Evolutionary conservation across 1,284 basidiomycete genomes (phyloP).

Genomic region (Psilocybe mexicana): DNA sequence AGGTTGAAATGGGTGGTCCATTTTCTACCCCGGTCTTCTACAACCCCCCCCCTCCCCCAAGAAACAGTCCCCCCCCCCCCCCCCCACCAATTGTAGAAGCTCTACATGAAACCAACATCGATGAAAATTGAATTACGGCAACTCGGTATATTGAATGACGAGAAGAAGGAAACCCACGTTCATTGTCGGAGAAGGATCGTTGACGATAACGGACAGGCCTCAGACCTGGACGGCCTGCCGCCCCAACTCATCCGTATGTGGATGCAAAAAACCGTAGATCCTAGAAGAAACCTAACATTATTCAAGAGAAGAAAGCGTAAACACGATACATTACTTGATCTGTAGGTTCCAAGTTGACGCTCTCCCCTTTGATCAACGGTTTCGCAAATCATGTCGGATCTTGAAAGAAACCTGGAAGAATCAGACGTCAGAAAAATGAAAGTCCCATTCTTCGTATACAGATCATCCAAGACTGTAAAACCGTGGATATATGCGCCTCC

Average conservation of each 20-base stretch:
- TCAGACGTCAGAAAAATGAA: slow-evolving; percentile 29
- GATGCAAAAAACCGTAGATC: slow-evolving; percentile 21
- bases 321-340: slow-evolving; percentile 15
- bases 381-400: slow-evolving; percentile 17
- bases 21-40: too few relatives aligned
- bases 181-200: slow-evolving; percentile 12
- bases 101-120: slow-evolving; percentile 26
- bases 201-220: slow-evolving; percentile 23
- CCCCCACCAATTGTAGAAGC: slow-evolving; percentile 43
- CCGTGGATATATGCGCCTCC: slow-evolving; percentile 22
- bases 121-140: background rate
- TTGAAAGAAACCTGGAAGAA: slow-evolving; percentile 16
- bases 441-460: slow-evolving; percentile 31
- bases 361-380: slow-evolving; percentile 11
- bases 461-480: slow-evolving; percentile 28
- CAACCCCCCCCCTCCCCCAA: too few relatives aligned
- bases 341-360: slow-evolving; percentile 10
- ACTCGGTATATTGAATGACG: background rate
- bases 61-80: too few relatives aligned
- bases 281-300: slow-evolving; percentile 9
- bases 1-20: too few relatives aligned
- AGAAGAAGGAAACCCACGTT: slow-evolving; percentile 17
- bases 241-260: slow-evolving; percentile 17
- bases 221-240: slow-evolving; percentile 13
- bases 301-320: background rate